phyloP scores from a whole-genome alignment of 2,329 filamentous ascomycete species.

The Cladorrhinum sp. region DNA sequence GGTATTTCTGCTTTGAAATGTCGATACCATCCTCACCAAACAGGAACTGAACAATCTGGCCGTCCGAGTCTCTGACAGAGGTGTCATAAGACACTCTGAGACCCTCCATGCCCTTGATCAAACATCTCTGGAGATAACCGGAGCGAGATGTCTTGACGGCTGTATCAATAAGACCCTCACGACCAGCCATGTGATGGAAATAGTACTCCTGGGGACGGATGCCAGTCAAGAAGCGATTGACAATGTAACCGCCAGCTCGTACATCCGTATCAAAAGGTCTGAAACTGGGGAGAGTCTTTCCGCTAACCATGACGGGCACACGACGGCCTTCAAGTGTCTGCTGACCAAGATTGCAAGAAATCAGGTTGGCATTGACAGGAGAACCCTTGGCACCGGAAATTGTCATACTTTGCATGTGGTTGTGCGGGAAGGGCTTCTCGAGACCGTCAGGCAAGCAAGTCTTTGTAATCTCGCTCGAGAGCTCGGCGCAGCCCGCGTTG shows the following conservation, averaged over 20 bases:
- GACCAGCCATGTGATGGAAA: slow-evolving; percentile 98
- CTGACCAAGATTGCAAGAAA: slow-evolving; percentile 95
- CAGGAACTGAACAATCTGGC: slow-evolving; percentile 88
- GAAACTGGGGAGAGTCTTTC: slow-evolving; percentile 93
- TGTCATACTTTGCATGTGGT: slow-evolving; percentile 99
- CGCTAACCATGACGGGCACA: slow-evolving; percentile 96
- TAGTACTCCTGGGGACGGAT: slow-evolving; percentile 97
- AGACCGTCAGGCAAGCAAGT: slow-evolving; percentile 78
- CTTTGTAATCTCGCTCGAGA: slow-evolving; percentile 76
- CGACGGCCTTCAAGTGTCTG: slow-evolving; percentile 92
- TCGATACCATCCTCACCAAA: slow-evolving; percentile 97
- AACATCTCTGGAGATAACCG: slow-evolving; percentile 91
- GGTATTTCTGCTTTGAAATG: slow-evolving; percentile 88
- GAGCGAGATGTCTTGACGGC: slow-evolving; percentile 97
- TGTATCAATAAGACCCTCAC: slow-evolving; percentile 97
- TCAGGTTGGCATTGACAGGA: slow-evolving; percentile 91
- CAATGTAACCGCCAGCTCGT: slow-evolving; percentile 88
- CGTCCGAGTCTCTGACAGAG: slow-evolving; percentile 90
- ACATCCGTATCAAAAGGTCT: slow-evolving; percentile 86
- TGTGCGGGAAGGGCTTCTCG: slow-evolving; percentile 88
- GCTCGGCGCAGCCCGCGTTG: slow-evolving; percentile 63
- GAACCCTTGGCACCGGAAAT: slow-evolving; percentile 93
- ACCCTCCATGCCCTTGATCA: slow-evolving; percentile 98
- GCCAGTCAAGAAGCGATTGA: slow-evolving; percentile 94
- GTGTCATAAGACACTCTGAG: slow-evolving; percentile 89